Evolutionary conservation across 768 basidiomycete genomes (phyloP).

Genomic region (Tubosaeta sp.): DNA sequence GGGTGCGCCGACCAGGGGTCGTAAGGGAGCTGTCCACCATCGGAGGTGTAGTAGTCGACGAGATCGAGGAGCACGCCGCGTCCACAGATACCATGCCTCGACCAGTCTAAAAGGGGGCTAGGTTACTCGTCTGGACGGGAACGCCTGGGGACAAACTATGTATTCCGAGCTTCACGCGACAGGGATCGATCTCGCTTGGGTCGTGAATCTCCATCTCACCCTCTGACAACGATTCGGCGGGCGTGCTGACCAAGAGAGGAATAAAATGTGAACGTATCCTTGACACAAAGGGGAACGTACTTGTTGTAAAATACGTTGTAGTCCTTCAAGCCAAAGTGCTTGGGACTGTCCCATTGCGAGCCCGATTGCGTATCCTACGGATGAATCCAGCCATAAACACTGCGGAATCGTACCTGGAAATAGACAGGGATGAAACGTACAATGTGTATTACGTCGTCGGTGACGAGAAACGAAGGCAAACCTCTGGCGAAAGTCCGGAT

Average conservation of each 20-base stretch:
- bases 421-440: constrained; percentile 25
- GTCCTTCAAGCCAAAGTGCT: constrained; percentile 51
- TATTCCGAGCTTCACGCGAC: constrained; percentile 52
- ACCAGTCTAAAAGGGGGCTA: constrained; percentile 48
- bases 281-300: constrained; percentile 27
- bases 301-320: constrained; percentile 63
- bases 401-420: background rate
- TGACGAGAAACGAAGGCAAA: constrained; percentile 14
- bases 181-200: constrained; percentile 45
- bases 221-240: constrained; percentile 37
- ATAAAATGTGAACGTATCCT: background rate
- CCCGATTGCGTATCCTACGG: constrained; percentile 66
- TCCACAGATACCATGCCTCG: constrained; percentile 65
- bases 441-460: constrained; percentile 54
- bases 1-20: constrained; percentile 58
- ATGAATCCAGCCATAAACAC: background rate
- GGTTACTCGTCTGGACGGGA: background rate
- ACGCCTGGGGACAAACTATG: constrained; percentile 48
- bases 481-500: constrained; percentile 37
- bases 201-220: constrained; percentile 47
- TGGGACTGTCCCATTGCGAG: constrained; percentile 66
- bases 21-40: constrained; percentile 44
- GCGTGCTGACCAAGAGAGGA: constrained; percentile 34
- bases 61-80: constrained; percentile 66
- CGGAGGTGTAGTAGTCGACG: constrained; percentile 47